Conservation (phyloP, 129 eudicot species). For the Silybum marianum region DNA sequence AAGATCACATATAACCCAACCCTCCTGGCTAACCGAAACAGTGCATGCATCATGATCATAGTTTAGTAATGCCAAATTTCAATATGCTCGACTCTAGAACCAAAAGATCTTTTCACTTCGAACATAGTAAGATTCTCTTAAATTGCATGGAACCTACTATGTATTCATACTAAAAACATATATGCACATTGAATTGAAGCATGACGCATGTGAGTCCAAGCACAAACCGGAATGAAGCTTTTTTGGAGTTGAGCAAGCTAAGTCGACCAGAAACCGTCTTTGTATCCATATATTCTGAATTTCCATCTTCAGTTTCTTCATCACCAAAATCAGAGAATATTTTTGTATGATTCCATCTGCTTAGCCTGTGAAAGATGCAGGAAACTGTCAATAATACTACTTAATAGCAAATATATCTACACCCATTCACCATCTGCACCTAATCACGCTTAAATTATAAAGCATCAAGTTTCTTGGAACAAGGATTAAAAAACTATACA, state of each 20-base stretch:
- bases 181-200: not conserved
- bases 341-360: conserved; percentile 96
- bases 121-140: not conserved
- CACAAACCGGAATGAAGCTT: conserved; percentile 56
- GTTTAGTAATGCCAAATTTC: not conserved
- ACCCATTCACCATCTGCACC: not conserved
- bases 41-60: not conserved
- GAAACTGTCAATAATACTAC: not conserved
- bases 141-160: not conserved
- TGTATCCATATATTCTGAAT: conserved; percentile 50
- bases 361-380: conserved; percentile 47
- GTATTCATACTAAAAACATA: not conserved
- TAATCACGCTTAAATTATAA: not conserved
- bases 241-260: conserved; percentile 48
- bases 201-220: not conserved
- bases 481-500: not conserved
- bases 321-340: conserved; percentile 88
- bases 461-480: not conserved
- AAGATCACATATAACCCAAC: not conserved
- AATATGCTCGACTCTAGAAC: not conserved
- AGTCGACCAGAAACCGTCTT: conserved; percentile 46
- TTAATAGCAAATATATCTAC: not conserved
- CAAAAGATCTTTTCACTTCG: not conserved
- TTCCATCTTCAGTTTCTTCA: conserved; percentile 57
- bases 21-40: not conserved